Base-by-base conservation (phyloP, 2,329 filamentous ascomycete species). In the Cordyceps fumosorosea region DNA sequence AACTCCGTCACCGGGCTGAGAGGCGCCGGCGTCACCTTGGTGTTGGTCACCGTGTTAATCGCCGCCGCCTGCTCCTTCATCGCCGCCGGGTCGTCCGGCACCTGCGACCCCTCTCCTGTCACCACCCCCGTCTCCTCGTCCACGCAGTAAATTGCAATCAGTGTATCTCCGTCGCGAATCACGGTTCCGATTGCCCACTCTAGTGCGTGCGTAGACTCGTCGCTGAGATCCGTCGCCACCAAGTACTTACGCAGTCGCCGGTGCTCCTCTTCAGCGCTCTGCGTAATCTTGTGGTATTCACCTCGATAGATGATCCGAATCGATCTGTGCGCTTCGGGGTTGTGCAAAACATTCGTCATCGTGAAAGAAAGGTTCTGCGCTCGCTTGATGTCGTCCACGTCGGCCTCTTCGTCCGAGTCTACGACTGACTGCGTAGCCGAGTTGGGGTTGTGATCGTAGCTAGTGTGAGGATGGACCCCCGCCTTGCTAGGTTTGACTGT, bases 131-230 rank as follows among this genome's bases (percentile, higher is more conserved):
- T 82, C 68, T 98, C 93, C 72, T 98, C 93, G 67, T 97, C 92
- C 26, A 96, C 88, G 62, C 93, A 96, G 76, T 96, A 96, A 52
- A 98, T 91, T 2, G 91, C 92, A 65, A 97, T 87, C 42, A 99
- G 81, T 0, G 93, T 98, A 72, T 99, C 95, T 8, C 95, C 95
- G 68, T 98, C 93, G 55, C 95, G 85, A 34, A 99, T 80, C 6
- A 98, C 92, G 0, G 93, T 98, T 8, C 95, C 95, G 62, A 99
- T 93, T 0, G 93, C 95, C 95, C 95, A 99, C 74, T 99, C 95
- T 37, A 99, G 81, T 1, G 95, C 95, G 73, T 98, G 96, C 7
- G 91, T 90, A 5, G 93, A 93, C 76, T 99, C 95, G 44, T 95
- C 90, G 67, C 93, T 97, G 3, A 98, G 78, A 74, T 99, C 95